phyloP scores from a whole-genome alignment of 805 yeast genomes.

The Metschnikowia lochheadii region DNA sequence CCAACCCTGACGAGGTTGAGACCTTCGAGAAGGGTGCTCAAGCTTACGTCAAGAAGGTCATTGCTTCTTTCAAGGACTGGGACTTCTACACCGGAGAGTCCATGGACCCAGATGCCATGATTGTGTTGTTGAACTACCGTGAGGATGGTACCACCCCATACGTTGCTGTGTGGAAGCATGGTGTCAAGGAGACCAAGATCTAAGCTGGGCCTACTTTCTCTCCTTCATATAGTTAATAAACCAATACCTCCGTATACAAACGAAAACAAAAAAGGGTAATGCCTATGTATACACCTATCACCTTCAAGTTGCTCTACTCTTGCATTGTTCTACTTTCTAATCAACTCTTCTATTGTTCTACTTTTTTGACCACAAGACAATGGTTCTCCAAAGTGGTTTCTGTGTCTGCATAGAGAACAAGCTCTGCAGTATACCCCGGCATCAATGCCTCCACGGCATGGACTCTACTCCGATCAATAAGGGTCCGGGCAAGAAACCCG shows the following conservation, averaged over 20 bases:
- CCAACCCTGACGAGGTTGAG: conserved; percentile 81
- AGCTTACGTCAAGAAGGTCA: conserved; percentile 91
- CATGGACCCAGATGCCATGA: conserved; percentile 99
- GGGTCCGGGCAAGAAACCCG: conserved; percentile 67
- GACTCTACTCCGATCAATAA: conserved; percentile 71
- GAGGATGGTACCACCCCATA: conserved; percentile 98
- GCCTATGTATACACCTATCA: no score
- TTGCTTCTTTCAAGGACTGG: conserved; percentile 97
- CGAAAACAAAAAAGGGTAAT: no score
- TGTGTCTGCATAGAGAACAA: conserved; percentile 56
- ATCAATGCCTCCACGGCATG: conserved; percentile 37
- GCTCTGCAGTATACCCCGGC: conserved; percentile 40
- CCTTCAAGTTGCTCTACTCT: no score
- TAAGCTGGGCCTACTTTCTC: conserved; percentile 37
- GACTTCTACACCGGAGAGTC: conserved; percentile 99
- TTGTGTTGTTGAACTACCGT: conserved; percentile 97
- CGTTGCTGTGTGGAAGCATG: conserved; percentile 99
- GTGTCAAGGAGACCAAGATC: conserved; percentile 85
- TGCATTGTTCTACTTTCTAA: no score
- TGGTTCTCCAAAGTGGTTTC: conserved; percentile 69
- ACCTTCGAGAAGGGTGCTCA: conserved; percentile 96
- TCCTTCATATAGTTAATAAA: neutral
- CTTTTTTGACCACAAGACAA: conserved; percentile 34
- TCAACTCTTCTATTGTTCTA: neutral
- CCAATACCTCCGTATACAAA: no score